phyloP scores from a whole-genome alignment of 768 basidiomycete genomes.

The Kwoniella pini region DNA sequence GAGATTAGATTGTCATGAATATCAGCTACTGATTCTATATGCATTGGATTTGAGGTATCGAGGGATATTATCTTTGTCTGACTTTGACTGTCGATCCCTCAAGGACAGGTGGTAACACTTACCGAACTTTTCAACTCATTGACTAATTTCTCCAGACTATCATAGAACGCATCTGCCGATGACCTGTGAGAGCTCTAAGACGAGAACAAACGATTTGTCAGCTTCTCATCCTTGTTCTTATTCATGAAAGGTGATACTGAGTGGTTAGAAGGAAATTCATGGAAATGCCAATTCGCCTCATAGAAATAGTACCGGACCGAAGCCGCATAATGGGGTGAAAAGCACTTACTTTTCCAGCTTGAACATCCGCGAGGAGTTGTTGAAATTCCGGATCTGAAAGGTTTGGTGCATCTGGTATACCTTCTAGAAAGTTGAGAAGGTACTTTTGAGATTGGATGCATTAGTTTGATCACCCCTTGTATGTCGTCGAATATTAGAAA shows the following conservation, averaged over 20 bases:
- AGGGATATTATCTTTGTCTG: too few relatives aligned
- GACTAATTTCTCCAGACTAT: constrained; percentile 85
- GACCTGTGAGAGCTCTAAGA: constrained; percentile 58
- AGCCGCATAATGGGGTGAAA: neutral
- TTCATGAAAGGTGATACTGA: neutral
- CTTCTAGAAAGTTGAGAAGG: constrained; percentile 81
- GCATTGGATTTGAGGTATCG: too few relatives aligned
- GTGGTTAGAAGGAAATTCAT: neutral
- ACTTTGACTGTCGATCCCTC: too few relatives aligned
- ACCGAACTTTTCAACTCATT: constrained; percentile 72
- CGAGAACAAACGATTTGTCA: neutral
- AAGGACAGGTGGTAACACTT: constrained; percentile 56
- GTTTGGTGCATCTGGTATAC: constrained; percentile 67
- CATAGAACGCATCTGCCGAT: constrained; percentile 85
- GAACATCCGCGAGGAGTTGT: constrained; percentile 77
- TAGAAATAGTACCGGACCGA: neutral
- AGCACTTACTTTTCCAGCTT: constrained; percentile 77
- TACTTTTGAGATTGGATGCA: constrained; percentile 62
- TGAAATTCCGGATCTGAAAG: constrained; percentile 72
- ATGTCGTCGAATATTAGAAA: neutral
- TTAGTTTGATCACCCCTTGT: constrained; percentile 15
- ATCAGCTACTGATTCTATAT: too few relatives aligned
- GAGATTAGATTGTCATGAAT: too few relatives aligned
- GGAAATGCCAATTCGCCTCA: constrained; percentile 7
- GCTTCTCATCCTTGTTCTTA: neutral